Evolutionary conservation across 1,284 basidiomycete genomes (phyloP), one percentile per base, ranked within the genome.

Genomic region (Sporisorium iseilematis-ciliati): DNA sequence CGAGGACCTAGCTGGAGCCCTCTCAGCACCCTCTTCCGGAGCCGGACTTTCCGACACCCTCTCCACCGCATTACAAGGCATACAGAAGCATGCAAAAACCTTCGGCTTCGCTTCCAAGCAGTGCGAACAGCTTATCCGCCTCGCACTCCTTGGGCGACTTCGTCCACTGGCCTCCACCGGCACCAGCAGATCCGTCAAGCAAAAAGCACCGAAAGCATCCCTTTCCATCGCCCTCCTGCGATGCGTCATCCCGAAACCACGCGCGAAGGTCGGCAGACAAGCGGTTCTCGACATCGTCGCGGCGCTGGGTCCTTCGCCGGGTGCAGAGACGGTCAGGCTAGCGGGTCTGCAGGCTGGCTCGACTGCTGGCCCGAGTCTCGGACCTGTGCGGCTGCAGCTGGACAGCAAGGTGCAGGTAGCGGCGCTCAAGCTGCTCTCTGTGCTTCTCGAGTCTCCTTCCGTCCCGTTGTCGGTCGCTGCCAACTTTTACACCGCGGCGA

Each of bases 401-500:
- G 74, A 76, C 29, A 69, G 60, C 58, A 72, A 71, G 20, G 69
- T 76, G 2, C 74, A 76, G 38, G 65, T 60, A 16, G 69, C 74
- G 10, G 74, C 69, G 6, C 42, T 76, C 41, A 76, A 71, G 59
- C 48, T 76, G 29, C 58, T 76, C 2, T 68, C 57, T 20, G 68
- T 76, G 7, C 53, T 72, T n/a, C 56, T 72, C 38, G 74, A 76
- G 8, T 71, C 69, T 18, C 74, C 74, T 7, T 58, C 65, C 1
- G 58, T 76, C 0, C 69, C 74, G 0, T 40, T 76, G 3, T 65
- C 51, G 16, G 54, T 68, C 2, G 74, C 74, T 16, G 57, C 74
- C 10, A 68, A 45, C 49, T 65, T 76, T 23, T 72, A 65, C 46
- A 62, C 35, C 11, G 57, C 57, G 14, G 55, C 52, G 21, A 29